These are phyloP conservation scores for Arthrocladium fulminans DNA, from an alignment of 2,329 filamentous ascomycete genomes.

Conservation along the genomic window DNA sequence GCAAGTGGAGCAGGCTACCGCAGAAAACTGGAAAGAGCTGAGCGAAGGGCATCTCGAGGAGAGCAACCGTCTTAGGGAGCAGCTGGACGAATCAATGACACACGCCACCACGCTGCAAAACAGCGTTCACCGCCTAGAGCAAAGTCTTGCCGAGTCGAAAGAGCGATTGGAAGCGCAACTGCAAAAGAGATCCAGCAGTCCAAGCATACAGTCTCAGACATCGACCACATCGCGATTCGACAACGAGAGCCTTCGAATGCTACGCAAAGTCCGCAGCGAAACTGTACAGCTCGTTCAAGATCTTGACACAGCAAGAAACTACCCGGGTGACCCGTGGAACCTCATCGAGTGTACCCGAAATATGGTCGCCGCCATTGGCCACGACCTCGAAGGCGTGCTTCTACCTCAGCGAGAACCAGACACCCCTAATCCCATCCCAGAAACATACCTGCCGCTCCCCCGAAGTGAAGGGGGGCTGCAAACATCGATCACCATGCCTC, in stretches of 20 bases:
- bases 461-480: constrained; percentile 1
- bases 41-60: constrained; percentile 7
- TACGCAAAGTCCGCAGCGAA: constrained; percentile 7
- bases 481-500: neutral
- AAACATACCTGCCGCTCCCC: constrained; percentile 1
- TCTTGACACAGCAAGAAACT: constrained; percentile 3
- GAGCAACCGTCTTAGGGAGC: constrained; percentile 4
- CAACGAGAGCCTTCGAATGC: constrained; percentile 1
- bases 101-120: constrained; percentile 4
- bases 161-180: constrained; percentile 1
- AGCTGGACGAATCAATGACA: constrained; percentile 4
- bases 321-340: constrained; percentile 8
- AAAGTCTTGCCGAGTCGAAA: constrained; percentile 7
- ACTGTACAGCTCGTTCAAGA: constrained; percentile 9
- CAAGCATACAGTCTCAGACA: constrained; percentile 4
- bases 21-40: constrained; percentile 9
- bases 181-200: constrained; percentile 3
- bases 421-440: neutral
- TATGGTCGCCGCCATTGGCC: constrained; percentile 45
- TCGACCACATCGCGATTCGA: constrained; percentile 6
- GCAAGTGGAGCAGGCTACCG: constrained; percentile 8
- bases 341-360: constrained; percentile 30
- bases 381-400: constrained; percentile 25
- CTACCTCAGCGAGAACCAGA: neutral
- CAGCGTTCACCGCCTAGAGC: constrained; percentile 5